A percentile compares a stretch with the other conserved stretches of the same genome.
phyloP scores from a whole-genome alignment of 2,329 filamentous ascomycete genomes.

The Aspergillus sp. region DNA sequence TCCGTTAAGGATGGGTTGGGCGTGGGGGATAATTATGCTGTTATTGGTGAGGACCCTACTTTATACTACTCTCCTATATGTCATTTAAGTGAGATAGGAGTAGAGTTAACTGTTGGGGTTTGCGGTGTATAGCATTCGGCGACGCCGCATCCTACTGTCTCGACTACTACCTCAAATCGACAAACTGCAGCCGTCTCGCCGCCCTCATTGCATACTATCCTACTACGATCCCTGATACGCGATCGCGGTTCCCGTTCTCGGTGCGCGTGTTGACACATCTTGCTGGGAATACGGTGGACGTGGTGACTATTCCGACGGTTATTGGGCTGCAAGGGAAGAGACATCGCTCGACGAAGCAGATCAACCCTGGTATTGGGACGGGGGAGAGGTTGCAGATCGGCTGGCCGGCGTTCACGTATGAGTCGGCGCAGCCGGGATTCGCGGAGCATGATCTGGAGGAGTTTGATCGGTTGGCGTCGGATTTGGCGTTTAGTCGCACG shows the following conservation, averaged over 20 bases:
- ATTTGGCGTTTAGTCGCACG: constrained; percentile 69
- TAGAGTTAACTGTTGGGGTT: too few relatives aligned
- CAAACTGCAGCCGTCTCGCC: constrained; percentile 54
- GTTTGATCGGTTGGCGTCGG: constrained; percentile 64
- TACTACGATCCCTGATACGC: constrained; percentile 55
- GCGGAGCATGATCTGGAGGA: constrained; percentile 70
- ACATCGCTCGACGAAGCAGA: constrained; percentile 49
- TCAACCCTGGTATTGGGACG: constrained; percentile 54
- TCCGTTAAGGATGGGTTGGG: constrained; percentile 57
- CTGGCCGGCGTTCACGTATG: constrained; percentile 54
- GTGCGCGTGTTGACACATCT: constrained; percentile 60
- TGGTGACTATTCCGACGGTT: constrained; percentile 52
- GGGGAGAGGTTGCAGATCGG: constrained; percentile 45
- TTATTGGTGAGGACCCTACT: constrained; percentile 52
- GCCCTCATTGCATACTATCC: constrained; percentile 67
- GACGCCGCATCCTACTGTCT: constrained; percentile 62
- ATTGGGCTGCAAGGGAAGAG: constrained; percentile 56
- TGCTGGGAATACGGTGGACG: constrained; percentile 52
- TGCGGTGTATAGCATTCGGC: constrained; percentile 55
- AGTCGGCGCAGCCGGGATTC: constrained; percentile 63
- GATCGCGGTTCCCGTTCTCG: constrained; percentile 36
- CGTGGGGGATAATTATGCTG: constrained; percentile 61
- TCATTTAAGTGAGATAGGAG: too few relatives aligned
- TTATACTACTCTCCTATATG: too few relatives aligned
- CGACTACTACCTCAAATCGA: constrained; percentile 59